phyloP scores from a whole-genome alignment of 225 moss, liverwort and hornwort species.

The Lunularia cruciata region DNA sequence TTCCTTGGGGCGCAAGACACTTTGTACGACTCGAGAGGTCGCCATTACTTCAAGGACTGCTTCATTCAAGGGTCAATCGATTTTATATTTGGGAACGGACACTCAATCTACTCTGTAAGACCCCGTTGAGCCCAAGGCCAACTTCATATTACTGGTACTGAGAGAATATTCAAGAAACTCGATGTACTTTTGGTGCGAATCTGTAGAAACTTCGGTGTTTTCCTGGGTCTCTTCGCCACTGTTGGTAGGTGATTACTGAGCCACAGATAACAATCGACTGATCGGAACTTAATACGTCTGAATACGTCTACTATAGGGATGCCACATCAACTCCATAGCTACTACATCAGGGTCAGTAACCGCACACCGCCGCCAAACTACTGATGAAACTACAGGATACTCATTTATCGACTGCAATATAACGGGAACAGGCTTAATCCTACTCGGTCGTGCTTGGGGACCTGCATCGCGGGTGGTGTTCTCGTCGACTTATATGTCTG shows the following conservation, averaged over 20 bases:
- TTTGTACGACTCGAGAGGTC: constrained; percentile 32
- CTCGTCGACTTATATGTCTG: constrained; percentile 24
- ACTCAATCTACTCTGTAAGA: constrained; percentile 35
- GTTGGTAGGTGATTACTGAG: too few species aligned
- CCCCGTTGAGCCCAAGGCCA: too few species aligned
- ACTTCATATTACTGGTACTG: too few species aligned
- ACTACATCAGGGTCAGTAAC: constrained; percentile 16
- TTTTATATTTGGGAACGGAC: constrained; percentile 37
- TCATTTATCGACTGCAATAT: constrained; percentile 35
- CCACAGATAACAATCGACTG: too few species aligned
- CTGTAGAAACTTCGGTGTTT: too few species aligned
- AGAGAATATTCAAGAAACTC: too few species aligned
- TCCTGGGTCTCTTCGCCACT: too few species aligned
- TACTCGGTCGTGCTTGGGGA: constrained; percentile 44
- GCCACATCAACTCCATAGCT: constrained; percentile 34
- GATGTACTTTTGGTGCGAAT: too few species aligned
- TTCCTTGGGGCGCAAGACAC: constrained; percentile 45
- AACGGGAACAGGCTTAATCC: constrained; percentile 27
- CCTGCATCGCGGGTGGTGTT: constrained; percentile 35
- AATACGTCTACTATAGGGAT: constrained; percentile 16
- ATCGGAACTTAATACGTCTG: too few species aligned
- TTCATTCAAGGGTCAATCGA: constrained; percentile 42
- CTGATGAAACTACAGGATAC: constrained; percentile 20
- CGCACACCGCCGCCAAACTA: constrained; percentile 29
- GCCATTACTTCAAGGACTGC: constrained; percentile 36